Percentiles rank a stretch among this genome's conserved stretches.
phyloP scores from a whole-genome alignment of 1,139 yeast genomes.

The Kodamaea suecica region DNA sequence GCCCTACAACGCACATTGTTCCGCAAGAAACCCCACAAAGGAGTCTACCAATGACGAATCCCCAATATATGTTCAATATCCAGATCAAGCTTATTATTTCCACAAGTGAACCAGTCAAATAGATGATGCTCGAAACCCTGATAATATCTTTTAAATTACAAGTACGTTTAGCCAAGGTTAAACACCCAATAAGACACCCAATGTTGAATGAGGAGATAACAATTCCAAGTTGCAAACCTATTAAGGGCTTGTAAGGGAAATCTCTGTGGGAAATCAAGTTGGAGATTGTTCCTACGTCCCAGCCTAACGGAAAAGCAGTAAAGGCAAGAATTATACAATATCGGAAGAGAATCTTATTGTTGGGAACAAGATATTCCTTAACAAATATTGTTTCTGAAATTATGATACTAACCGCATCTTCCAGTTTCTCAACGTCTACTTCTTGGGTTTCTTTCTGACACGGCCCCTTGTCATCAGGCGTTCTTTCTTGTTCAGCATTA shows the following conservation, averaged over 20 bases:
- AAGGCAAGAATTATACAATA: constrained; percentile 20
- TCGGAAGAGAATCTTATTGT: neutral
- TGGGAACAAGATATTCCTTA: too few species aligned
- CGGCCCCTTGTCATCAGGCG: too few species aligned
- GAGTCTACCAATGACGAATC: constrained; percentile 21
- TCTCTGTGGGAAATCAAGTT: constrained; percentile 5
- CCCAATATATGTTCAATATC: constrained; percentile 9
- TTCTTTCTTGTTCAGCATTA: too few species aligned
- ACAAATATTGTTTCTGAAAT: too few species aligned
- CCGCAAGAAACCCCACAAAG: constrained; percentile 29
- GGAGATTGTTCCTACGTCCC: constrained; percentile 33
- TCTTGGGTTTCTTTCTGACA: too few species aligned
- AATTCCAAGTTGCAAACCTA: constrained; percentile 17
- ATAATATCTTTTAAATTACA: constrained; percentile 11
- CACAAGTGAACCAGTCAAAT: constrained; percentile 16
- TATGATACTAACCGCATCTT: too few species aligned
- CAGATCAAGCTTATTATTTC: constrained; percentile 13
- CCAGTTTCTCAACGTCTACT: too few species aligned
- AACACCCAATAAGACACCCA: constrained; percentile 30
- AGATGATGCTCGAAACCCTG: constrained; percentile 11
- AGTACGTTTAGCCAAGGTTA: constrained; percentile 14
- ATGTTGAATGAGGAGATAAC: constrained; percentile 27
- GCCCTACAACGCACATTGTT: constrained; percentile 21
- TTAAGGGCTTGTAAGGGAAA: constrained; percentile 9
- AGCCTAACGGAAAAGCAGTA: constrained; percentile 26